These are phyloP conservation scores for Cercospora canescens DNA, from an alignment of 2,329 filamentous ascomycete species.

Conservation along the genomic window DNA sequence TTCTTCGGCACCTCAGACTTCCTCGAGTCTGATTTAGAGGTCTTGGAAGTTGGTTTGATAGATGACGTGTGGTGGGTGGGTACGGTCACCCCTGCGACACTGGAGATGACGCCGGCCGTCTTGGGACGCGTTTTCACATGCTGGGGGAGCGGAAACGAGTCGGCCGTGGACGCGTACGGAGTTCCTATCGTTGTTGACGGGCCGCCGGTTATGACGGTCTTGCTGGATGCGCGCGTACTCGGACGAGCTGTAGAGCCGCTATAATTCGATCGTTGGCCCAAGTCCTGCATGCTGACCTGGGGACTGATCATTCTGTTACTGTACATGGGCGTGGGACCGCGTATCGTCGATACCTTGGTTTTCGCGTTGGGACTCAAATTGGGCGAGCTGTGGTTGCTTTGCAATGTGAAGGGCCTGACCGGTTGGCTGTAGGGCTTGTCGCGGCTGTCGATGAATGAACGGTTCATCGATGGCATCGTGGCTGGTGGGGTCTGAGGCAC, in stretches of 20 bases:
- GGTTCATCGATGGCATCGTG: slow-evolving; percentile 30
- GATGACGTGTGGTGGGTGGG: slow-evolving; percentile 35
- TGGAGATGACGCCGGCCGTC: slow-evolving; percentile 30
- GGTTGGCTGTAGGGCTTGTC: slow-evolving; percentile 33
- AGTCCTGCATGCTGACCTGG: slow-evolving; percentile 18
- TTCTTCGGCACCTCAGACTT: slow-evolving; percentile 38
- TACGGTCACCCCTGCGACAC: slow-evolving; percentile 38
- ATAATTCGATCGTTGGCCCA: slow-evolving; percentile 24
- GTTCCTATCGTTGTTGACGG: slow-evolving; percentile 32
- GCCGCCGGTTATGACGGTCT: slow-evolving; percentile 12
- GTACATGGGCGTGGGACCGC: slow-evolving; percentile 12
- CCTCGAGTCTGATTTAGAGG: slow-evolving; percentile 1
- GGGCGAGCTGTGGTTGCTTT: slow-evolving; percentile 27
- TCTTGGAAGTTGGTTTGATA: slow-evolving; percentile 14
- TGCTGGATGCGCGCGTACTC: slow-evolving; percentile 26
- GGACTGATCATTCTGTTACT: slow-evolving; percentile 15
- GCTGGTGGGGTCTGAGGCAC: slow-evolving; percentile 11
- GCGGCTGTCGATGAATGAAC: slow-evolving; percentile 35
- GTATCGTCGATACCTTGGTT: slow-evolving; percentile 2
- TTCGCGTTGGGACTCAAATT: slow-evolving; percentile 15
- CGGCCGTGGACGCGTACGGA: slow-evolving; percentile 32
- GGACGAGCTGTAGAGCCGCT: slow-evolving; percentile 29
- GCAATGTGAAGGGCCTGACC: slow-evolving; percentile 16
- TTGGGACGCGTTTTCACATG: slow-evolving; percentile 36
- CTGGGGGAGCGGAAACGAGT: slow-evolving; percentile 35